phyloP scores from a whole-genome alignment of 2,329 filamentous ascomycete genomes.

The Epicoccum nigrum region DNA sequence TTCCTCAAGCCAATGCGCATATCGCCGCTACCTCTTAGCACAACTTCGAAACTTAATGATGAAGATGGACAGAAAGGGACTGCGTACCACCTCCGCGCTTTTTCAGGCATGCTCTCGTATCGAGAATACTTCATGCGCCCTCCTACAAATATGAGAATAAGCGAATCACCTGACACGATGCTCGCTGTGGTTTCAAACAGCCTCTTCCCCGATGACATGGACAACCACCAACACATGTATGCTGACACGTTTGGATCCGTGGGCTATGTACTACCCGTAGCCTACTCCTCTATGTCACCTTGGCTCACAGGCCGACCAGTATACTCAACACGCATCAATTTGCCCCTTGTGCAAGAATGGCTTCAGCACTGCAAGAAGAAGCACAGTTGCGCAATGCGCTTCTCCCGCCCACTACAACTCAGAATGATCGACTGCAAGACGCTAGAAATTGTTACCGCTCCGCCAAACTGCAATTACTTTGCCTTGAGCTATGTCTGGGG shows the following conservation, averaged over 20 bases:
- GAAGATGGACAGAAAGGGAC: background rate
- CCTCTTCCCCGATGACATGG: background rate
- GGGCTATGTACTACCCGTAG: slow-evolving; percentile 2
- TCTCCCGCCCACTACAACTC: background rate
- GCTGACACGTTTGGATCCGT: background rate
- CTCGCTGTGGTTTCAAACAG: background rate
- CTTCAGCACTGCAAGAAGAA: slow-evolving; percentile 2
- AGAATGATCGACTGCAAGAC: slow-evolving; percentile 5
- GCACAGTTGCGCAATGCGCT: slow-evolving; percentile 1
- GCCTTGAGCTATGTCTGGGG: slow-evolving; percentile 6
- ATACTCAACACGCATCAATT: background rate
- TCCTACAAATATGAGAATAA: background rate
- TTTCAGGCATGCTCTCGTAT: background rate
- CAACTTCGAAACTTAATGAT: no score
- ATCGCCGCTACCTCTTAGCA: background rate
- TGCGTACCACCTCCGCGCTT: background rate
- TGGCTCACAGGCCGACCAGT: slow-evolving; percentile 1
- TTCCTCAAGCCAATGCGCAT: background rate
- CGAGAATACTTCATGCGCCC: background rate
- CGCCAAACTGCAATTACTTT: slow-evolving; percentile 2
- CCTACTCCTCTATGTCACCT: background rate
- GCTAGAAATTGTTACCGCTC: background rate
- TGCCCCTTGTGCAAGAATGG: background rate
- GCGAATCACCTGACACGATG: background rate
- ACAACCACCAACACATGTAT: background rate